phyloP scores from a whole-genome alignment of 1,284 basidiomycete species.

The Papiliotrema fonsecae region DNA sequence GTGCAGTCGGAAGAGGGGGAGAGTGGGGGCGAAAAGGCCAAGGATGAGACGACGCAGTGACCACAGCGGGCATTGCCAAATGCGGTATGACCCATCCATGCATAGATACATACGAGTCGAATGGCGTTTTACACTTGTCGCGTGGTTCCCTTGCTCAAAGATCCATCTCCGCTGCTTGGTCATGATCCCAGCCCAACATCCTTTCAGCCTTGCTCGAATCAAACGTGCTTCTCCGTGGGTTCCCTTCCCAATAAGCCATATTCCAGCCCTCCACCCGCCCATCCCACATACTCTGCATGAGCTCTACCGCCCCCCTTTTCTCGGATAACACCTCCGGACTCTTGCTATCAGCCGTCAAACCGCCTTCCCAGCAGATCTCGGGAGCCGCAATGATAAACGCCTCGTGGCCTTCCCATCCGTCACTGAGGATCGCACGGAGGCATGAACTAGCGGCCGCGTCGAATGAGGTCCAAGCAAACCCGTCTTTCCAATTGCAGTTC shows the following conservation, averaged over 20 bases:
- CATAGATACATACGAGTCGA: too few species aligned
- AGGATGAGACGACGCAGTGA: too few species aligned
- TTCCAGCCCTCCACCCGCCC: conserved; percentile 8
- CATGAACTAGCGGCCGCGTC: conserved; percentile 35
- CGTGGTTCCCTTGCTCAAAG: too few species aligned
- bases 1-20: conserved; percentile 14
- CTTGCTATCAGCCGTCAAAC: conserved; percentile 3
- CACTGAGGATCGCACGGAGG: conserved; percentile 31
- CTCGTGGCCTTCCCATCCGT: conserved; percentile 41
- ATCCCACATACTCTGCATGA: conserved; percentile 23
- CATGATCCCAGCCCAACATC: conserved; percentile 46
- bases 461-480: conserved; percentile 40
- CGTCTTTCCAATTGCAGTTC: conserved; percentile 16
- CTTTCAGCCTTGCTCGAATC: conserved; percentile 40
- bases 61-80: too few species aligned
- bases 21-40: not conserved
- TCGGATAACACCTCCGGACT: conserved; percentile 12
- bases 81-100: too few species aligned
- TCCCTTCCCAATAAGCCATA: conserved; percentile 19
- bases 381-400: conserved; percentile 43
- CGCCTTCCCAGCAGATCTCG: conserved; percentile 28
- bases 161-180: conserved; percentile 1
- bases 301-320: conserved; percentile 10
- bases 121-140: too few species aligned
- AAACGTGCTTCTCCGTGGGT: conserved; percentile 31